A percentile compares a stretch with the other conserved stretches of the same genome.
phyloP scores from a whole-genome alignment of 306 rosid genomes.

The Begonia loranthoides region DNA sequence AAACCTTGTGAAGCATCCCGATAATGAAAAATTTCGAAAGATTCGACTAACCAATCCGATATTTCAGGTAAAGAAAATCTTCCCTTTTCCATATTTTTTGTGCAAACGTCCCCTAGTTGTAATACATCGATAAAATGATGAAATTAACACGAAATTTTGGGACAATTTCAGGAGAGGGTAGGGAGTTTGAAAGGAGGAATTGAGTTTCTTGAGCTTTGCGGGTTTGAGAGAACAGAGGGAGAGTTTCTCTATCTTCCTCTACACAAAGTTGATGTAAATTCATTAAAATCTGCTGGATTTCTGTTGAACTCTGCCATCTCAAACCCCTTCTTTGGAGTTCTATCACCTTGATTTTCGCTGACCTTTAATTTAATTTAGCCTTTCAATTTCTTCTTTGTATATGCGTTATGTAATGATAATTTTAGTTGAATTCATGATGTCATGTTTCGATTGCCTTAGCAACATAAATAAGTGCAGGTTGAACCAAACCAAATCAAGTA shows the following conservation, averaged over 20 bases:
- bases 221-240: constrained; percentile 67
- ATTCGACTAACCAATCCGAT: constrained; percentile 63
- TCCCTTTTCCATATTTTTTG: not conserved
- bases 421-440: too few species aligned
- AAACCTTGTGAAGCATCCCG: constrained; percentile 65
- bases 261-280: constrained; percentile 59
- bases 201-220: constrained; percentile 86
- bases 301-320: constrained; percentile 86
- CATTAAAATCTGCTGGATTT: constrained; percentile 74
- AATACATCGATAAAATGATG: too few species aligned
- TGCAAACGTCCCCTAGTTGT: too few species aligned
- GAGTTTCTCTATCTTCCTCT: constrained; percentile 64
- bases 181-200: constrained; percentile 72
- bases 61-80: constrained; percentile 45
- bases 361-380: too few species aligned
- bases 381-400: too few species aligned
- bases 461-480: too few species aligned
- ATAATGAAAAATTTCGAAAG: constrained; percentile 87
- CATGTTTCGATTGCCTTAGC: too few species aligned
- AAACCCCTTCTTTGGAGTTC: constrained; percentile 75
- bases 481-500: too few species aligned
- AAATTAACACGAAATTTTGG: not conserved
- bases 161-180: constrained; percentile 63
- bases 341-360: too few species aligned
- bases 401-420: too few species aligned